A percentile compares a stretch with the other conserved stretches of the same genome.
Evolutionary conservation across 2,329 filamentous ascomycete species (phyloP).

Genomic region (Lecanoromycetidae sp.): DNA sequence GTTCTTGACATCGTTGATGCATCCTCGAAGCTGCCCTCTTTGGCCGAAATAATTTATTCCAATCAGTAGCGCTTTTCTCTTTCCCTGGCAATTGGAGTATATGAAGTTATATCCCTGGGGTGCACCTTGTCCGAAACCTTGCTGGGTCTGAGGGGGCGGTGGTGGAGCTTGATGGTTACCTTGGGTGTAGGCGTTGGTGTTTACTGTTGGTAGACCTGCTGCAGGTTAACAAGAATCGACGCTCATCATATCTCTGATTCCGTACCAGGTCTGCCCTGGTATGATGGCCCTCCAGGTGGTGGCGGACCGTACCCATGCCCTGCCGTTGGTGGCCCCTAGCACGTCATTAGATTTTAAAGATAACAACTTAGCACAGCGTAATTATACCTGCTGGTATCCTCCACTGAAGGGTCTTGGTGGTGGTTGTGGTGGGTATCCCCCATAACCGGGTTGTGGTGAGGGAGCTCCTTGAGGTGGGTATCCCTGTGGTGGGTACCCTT

Average conservation of each 20-base stretch:
- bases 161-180: constrained; percentile 49
- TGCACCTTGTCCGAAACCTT: constrained; percentile 68
- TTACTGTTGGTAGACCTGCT: constrained; percentile 26
- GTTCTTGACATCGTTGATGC: constrained; percentile 95
- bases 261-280: constrained; percentile 31
- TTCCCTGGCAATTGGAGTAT: constrained; percentile 82
- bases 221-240: no score
- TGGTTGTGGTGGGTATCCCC: constrained; percentile 23
- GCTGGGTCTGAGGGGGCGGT: constrained; percentile 53
- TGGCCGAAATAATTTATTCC: constrained; percentile 97
- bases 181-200: constrained; percentile 44
- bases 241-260: neutral
- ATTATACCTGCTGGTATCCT: constrained; percentile 15
- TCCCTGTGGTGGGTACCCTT: constrained; percentile 25
- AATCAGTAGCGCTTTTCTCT: constrained; percentile 77
- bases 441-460: constrained; percentile 18
- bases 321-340: constrained; percentile 21
- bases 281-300: constrained; percentile 21
- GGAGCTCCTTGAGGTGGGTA: constrained; percentile 24
- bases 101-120: constrained; percentile 72
- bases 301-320: constrained; percentile 22
- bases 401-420: constrained; percentile 27
- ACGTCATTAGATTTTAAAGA: neutral
- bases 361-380: neutral
- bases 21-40: constrained; percentile 77